Conservation (phyloP, 2,329 filamentous ascomycete genomes). For the Seiridium cupressi region DNA sequence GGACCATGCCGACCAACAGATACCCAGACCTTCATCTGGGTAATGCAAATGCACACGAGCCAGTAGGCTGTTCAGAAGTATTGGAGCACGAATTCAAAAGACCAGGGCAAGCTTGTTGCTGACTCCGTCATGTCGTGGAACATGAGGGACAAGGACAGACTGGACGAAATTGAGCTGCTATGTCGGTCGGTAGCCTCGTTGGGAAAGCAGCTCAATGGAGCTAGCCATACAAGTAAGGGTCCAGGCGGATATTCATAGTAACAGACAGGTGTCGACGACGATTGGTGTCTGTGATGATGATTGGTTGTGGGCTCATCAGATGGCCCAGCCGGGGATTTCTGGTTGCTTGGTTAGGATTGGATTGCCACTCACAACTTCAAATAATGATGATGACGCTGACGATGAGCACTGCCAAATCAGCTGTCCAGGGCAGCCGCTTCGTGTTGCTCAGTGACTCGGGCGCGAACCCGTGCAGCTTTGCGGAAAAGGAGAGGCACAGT, state of each 20-base stretch:
- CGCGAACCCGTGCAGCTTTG: not conserved
- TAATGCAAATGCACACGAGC: not conserved
- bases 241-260: constrained; percentile 3
- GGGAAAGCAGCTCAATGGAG: not conserved
- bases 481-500: no score
- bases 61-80: no score
- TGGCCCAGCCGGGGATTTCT: not conserved
- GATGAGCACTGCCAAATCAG: not conserved
- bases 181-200: not conserved
- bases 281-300: not conserved
- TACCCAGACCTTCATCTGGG: not conserved
- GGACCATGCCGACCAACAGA: not conserved
- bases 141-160: no score
- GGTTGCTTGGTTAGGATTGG: not conserved
- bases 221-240: not conserved
- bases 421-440: not conserved
- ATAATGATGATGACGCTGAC: not conserved
- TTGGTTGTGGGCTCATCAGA: not conserved
- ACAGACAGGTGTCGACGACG: not conserved
- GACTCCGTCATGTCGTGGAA: no score
- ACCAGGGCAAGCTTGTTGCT: no score
- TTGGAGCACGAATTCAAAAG: no score
- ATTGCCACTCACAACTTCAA: not conserved
- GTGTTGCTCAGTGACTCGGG: not conserved
- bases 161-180: not conserved